These are phyloP conservation scores for Lactifluus rugatus DNA, from an alignment of 768 basidiomycete species.

Conservation along the genomic window DNA sequence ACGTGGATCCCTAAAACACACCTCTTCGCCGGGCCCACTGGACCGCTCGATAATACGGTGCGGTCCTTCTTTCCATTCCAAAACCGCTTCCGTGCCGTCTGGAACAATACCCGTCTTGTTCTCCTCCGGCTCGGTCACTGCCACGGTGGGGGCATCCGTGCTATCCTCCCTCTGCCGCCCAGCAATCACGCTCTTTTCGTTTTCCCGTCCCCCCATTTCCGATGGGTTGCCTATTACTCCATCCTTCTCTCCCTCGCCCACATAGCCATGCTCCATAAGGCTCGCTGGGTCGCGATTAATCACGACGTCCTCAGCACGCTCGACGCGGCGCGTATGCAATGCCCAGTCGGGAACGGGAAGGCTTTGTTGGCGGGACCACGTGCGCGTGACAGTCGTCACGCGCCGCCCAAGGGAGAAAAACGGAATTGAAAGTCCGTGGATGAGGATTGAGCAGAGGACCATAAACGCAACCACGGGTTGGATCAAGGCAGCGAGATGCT, in stretches of 20 bases:
- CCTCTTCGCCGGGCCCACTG: conserved; percentile 53
- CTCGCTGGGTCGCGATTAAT: conserved; percentile 66
- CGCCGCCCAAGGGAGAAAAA: conserved; percentile 87
- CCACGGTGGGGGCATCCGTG: conserved; percentile 10
- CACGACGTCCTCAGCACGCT: conserved; percentile 65
- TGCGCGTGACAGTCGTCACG: conserved; percentile 85
- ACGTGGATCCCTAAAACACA: conserved; percentile 27
- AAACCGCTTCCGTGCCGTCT: conserved; percentile 33
- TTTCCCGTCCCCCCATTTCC: conserved; percentile 19
- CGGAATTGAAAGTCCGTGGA: conserved; percentile 88
- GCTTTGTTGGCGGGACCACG: conserved; percentile 67
- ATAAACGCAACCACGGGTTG: conserved; percentile 93
- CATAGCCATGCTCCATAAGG: conserved; percentile 42
- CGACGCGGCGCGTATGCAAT: conserved; percentile 60
- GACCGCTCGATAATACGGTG: conserved; percentile 57
- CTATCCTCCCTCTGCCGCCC: conserved; percentile 12
- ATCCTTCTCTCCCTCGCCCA: conserved; percentile 22
- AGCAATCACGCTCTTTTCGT: conserved; percentile 21
- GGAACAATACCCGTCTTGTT: conserved; percentile 33
- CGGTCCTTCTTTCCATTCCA: conserved; percentile 66
- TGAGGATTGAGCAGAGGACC: conserved; percentile 83
- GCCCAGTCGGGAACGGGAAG: conserved; percentile 83
- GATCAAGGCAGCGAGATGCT: conserved; percentile 62
- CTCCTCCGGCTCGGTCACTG: conserved; percentile 14
- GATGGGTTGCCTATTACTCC: background rate